These are phyloP conservation scores for Clonostachys solani DNA, from an alignment of 2,329 filamentous ascomycete species.

Conservation along the genomic window DNA sequence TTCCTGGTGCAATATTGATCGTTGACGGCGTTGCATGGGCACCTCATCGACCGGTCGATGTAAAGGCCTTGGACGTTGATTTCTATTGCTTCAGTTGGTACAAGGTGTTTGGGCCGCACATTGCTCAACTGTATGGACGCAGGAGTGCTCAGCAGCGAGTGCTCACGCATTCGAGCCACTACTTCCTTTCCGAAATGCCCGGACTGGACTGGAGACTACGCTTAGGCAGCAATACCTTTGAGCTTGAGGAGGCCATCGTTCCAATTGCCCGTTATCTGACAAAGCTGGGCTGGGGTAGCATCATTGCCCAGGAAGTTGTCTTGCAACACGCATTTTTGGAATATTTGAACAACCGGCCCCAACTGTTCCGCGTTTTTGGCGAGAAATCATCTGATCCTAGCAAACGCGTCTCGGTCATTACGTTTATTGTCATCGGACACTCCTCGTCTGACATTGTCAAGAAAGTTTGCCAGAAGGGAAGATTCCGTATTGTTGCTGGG, in stretches of 20 bases:
- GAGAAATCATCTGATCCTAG: neutral
- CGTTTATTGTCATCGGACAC: constrained; percentile 56
- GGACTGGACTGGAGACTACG: constrained; percentile 65
- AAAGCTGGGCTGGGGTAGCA: constrained; percentile 35
- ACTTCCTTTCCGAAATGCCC: constrained; percentile 61
- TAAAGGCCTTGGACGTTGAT: constrained; percentile 64
- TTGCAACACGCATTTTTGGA: constrained; percentile 47
- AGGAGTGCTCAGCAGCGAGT: constrained; percentile 43
- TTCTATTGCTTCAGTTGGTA: constrained; percentile 82
- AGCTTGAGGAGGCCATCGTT: constrained; percentile 61
- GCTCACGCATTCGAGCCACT: constrained; percentile 47
- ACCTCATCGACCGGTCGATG: constrained; percentile 67
- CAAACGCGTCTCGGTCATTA: constrained; percentile 52
- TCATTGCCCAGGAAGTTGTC: constrained; percentile 55
- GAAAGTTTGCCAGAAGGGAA: constrained; percentile 51
- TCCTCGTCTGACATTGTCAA: constrained; percentile 56
- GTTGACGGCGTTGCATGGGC: constrained; percentile 77
- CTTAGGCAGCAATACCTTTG: constrained; percentile 66
- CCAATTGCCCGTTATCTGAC: constrained; percentile 58
- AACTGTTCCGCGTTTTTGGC: constrained; percentile 54
- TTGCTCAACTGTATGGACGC: constrained; percentile 66
- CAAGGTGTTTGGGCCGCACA: constrained; percentile 76
- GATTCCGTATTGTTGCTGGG: constrained; percentile 63
- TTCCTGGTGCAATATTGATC: constrained; percentile 51
- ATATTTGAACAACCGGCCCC: constrained; percentile 4